A percentile compares a stretch with the other conserved stretches of the same genome.
phyloP scores from a whole-genome alignment of 495 filamentous ascomycete species.

The Neurospora discreta region DNA sequence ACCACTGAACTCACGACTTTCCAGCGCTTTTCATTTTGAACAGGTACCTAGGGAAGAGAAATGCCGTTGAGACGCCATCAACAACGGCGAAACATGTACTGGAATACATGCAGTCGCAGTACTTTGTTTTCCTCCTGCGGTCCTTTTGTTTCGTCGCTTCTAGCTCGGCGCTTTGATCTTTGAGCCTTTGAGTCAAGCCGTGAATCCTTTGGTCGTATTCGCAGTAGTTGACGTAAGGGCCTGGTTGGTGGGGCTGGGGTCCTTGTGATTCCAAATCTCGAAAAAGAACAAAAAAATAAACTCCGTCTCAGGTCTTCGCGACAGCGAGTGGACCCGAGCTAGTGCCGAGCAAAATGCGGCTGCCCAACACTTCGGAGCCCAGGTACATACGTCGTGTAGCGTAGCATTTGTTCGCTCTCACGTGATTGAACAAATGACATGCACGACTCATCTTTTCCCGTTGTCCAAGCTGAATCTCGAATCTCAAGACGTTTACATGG shows the following conservation, averaged over 20 bases:
- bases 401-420: not conserved
- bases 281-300: not conserved
- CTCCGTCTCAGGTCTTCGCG: not conserved
- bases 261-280: not conserved
- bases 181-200: not conserved
- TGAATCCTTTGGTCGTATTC: not conserved
- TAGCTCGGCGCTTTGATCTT: not conserved
- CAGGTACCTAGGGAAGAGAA: not conserved
- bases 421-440: not conserved
- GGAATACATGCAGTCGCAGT: too few relatives aligned
- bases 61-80: not conserved
- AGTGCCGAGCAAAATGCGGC: not conserved
- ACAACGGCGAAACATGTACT: not conserved
- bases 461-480: not conserved
- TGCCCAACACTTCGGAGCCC: not conserved
- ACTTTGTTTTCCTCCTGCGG: not conserved
- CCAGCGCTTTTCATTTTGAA: not conserved
- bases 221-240: not conserved
- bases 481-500: not conserved
- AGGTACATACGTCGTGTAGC: not conserved
- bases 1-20: not conserved
- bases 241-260: not conserved
- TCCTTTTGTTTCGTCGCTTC: not conserved
- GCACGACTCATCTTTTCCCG: not conserved
- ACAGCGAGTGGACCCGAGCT: not conserved